These are phyloP conservation scores for Tricharina praecox DNA, from an alignment of 495 filamentous ascomycete species.

Conservation along the genomic window DNA sequence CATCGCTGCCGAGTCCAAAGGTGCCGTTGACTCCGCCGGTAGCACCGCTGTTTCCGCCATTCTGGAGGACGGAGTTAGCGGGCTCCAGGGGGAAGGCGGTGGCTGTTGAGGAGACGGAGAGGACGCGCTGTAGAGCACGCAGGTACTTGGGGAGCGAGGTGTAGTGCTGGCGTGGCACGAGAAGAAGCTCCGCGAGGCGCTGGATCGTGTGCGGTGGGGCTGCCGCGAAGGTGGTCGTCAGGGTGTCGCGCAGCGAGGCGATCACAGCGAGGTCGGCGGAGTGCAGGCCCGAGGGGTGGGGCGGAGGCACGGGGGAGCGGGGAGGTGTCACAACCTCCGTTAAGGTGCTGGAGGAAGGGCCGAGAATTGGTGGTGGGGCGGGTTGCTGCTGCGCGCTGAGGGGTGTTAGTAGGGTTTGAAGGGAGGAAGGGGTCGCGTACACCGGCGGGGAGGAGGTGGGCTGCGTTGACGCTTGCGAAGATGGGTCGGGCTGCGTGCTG, in stretches of 20 bases:
- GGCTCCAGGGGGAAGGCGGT: slow-evolving; percentile 60
- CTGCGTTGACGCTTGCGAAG: slow-evolving; percentile 27
- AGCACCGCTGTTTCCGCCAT: not conserved
- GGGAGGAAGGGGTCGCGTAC: slow-evolving; percentile 22
- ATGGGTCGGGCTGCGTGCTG: slow-evolving; percentile 30
- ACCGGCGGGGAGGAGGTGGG: slow-evolving; percentile 20
- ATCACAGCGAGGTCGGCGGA: slow-evolving; percentile 46
- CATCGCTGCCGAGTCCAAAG: slow-evolving; percentile 52
- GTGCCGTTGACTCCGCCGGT: slow-evolving; percentile 10
- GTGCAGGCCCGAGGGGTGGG: slow-evolving; percentile 35
- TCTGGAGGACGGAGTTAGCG: not conserved
- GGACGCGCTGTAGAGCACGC: slow-evolving; percentile 75
- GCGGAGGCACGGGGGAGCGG: slow-evolving; percentile 25
- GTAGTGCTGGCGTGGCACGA: slow-evolving; percentile 62
- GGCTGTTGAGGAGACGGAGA: slow-evolving; percentile 71
- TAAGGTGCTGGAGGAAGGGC: not conserved
- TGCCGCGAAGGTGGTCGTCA: slow-evolving; percentile 47
- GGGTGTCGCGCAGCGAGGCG: slow-evolving; percentile 45
- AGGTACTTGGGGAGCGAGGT: slow-evolving; percentile 64
- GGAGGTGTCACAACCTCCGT: slow-evolving; percentile 18
- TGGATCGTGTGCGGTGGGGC: slow-evolving; percentile 87
- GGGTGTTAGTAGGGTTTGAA: too few relatives aligned
- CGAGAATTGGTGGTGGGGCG: not conserved
- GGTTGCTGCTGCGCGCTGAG: slow-evolving; percentile 14
- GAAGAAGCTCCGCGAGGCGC: slow-evolving; percentile 78